Conservation (phyloP, 2,329 filamentous ascomycete species). For the Mariannaea sp. region DNA sequence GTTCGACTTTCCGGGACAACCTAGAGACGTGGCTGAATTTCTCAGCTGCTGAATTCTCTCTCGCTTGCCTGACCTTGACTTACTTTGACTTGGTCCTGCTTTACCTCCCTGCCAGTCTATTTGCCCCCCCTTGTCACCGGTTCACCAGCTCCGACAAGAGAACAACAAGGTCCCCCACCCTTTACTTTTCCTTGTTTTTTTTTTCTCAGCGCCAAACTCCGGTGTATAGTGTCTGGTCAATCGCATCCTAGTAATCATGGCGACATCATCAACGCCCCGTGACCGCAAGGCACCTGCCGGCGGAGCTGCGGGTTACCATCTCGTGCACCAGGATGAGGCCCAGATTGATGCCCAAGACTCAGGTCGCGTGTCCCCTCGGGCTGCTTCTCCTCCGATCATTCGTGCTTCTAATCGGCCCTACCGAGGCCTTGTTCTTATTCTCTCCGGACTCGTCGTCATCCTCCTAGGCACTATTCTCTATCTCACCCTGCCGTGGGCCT, state of each 20-base stretch:
- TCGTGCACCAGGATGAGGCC: slow-evolving; percentile 43
- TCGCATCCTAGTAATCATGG: slow-evolving; percentile 21
- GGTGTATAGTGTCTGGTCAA: not conserved
- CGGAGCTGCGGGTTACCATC: slow-evolving; percentile 38
- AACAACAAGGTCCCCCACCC: not conserved
- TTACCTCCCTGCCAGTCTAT: slow-evolving; percentile 10
- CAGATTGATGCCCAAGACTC: slow-evolving; percentile 25
- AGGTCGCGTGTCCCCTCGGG: slow-evolving; percentile 24
- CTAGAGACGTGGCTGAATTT: slow-evolving; percentile 1
- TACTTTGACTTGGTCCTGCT: too few species aligned
- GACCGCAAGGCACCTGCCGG: slow-evolving; percentile 19
- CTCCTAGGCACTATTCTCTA: slow-evolving; percentile 46
- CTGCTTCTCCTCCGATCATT: slow-evolving; percentile 22
- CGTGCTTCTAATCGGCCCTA: slow-evolving; percentile 36
- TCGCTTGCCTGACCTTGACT: not conserved
- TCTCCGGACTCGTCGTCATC: slow-evolving; percentile 44
- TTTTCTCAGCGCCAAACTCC: not conserved
- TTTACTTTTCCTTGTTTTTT: not conserved
- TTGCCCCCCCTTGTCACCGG: not conserved
- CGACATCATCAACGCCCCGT: slow-evolving; percentile 23
- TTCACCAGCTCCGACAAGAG: not conserved
- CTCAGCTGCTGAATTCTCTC: not conserved
- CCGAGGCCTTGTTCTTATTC: slow-evolving; percentile 38
- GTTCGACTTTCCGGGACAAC: slow-evolving; percentile 2
- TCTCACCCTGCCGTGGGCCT: slow-evolving; percentile 42